Conservation (phyloP, 345 rosid genomes). For the Aethionema arabicum region DNA sequence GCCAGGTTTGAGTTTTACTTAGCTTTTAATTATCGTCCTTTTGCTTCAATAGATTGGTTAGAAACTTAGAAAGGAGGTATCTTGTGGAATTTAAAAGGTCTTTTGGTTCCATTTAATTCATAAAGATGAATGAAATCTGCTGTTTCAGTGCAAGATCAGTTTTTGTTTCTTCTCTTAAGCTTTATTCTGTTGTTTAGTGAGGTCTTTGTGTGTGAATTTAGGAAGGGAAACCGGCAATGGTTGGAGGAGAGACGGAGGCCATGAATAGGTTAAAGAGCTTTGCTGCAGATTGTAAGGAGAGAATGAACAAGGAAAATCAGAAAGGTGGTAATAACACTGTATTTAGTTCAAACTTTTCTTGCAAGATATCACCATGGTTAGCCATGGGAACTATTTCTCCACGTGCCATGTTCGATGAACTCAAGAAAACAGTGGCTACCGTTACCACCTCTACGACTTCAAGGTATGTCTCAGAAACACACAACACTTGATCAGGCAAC, state of each 20-base stretch:
- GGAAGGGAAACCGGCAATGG: constrained; percentile 79
- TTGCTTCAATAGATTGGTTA: constrained; percentile 16
- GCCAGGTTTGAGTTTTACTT: constrained; percentile 54
- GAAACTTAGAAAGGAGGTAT: constrained; percentile 1
- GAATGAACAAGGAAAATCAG: constrained; percentile 56
- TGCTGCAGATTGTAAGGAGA: constrained; percentile 80
- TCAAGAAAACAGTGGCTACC: constrained; percentile 60
- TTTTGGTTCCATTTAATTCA: constrained; percentile 5
- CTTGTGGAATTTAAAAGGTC: constrained; percentile 5
- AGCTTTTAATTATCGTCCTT: neutral
- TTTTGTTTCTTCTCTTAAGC: constrained; percentile 15
- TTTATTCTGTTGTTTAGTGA: neutral
- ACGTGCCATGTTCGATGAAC: constrained; percentile 85
- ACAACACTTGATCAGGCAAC: neutral
- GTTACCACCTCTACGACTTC: constrained; percentile 22
- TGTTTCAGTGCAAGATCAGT: constrained; percentile 1
- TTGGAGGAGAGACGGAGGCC: constrained; percentile 98
- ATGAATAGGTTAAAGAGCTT: constrained; percentile 69
- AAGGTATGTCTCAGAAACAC: constrained; percentile 28
- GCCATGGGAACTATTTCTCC: constrained; percentile 90
- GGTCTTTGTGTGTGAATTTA: constrained; percentile 18
- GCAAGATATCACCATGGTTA: constrained; percentile 97
- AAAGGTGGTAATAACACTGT: constrained; percentile 58
- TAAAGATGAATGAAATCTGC: constrained; percentile 4
- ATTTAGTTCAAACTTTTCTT: constrained; percentile 89